These are phyloP conservation scores for Geotrichum cucujoidarum DNA, from an alignment of 1,139 yeast genomes.

Conservation along the genomic window DNA sequence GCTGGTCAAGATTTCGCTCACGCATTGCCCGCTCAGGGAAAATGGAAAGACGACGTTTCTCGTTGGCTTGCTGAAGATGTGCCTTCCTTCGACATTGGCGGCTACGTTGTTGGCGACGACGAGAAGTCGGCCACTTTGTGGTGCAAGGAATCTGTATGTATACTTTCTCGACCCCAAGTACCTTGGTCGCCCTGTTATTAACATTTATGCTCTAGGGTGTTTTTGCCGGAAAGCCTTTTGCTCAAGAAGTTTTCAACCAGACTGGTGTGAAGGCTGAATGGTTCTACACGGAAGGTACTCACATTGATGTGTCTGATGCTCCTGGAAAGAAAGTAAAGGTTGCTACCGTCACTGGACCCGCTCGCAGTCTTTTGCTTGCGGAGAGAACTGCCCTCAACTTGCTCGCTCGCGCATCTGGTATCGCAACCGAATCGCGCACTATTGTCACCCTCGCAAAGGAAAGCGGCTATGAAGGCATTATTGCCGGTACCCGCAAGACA, in stretches of 20 bases:
- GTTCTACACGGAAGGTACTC: slow-evolving; percentile 65
- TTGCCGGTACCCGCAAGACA: slow-evolving; percentile 98
- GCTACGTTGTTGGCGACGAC: slow-evolving; percentile 83
- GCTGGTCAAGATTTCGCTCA: slow-evolving; percentile 41
- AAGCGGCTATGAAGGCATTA: slow-evolving; percentile 72
- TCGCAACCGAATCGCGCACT: slow-evolving; percentile 66
- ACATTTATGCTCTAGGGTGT: slow-evolving; percentile 44
- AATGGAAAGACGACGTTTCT: slow-evolving; percentile 75
- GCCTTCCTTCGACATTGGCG: slow-evolving; percentile 92
- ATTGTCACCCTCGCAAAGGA: slow-evolving; percentile 59
- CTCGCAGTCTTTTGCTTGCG: slow-evolving; percentile 68
- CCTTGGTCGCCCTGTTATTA: not conserved
- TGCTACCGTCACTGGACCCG: slow-evolving; percentile 76
- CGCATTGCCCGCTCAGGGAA: slow-evolving; percentile 66
- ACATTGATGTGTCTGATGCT: slow-evolving; percentile 44
- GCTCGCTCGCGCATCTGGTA: slow-evolving; percentile 78
- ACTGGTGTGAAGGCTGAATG: slow-evolving; percentile 68
- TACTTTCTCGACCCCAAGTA: not conserved
- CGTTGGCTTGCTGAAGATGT: slow-evolving; percentile 80
- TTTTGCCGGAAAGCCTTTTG: slow-evolving; percentile 87
- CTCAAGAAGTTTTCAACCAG: slow-evolving; percentile 76
- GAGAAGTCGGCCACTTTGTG: slow-evolving; percentile 67
- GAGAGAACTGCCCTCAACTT: slow-evolving; percentile 85
- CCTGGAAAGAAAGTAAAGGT: slow-evolving; percentile 59
- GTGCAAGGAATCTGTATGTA: slow-evolving; percentile 56